Evolutionary conservation across 2,329 filamentous ascomycete species (phyloP).

Genomic region (Catunica adiposa): DNA sequence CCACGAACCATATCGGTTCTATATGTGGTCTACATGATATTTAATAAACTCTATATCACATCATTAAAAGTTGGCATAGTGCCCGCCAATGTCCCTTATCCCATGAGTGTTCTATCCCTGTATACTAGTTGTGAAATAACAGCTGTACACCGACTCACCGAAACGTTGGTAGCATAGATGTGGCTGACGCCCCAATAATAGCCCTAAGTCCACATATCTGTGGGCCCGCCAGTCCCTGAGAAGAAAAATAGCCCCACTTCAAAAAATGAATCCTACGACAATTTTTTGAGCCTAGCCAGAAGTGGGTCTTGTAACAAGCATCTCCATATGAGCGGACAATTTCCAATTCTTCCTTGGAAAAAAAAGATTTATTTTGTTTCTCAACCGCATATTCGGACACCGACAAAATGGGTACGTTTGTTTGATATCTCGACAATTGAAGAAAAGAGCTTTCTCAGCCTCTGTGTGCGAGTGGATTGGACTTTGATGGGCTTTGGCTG

Average conservation of each 20-base stretch:
- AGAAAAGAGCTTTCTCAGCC: slow-evolving; percentile 21
- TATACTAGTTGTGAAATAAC: not conserved
- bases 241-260: not conserved
- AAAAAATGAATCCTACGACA: slow-evolving; percentile 6
- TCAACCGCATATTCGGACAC: slow-evolving; percentile 14
- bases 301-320: not conserved
- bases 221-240: not conserved
- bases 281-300: not conserved
- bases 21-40: too few species aligned
- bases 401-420: slow-evolving; percentile 15
- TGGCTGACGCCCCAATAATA: slow-evolving; percentile 4
- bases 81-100: too few species aligned
- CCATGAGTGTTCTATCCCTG: not conserved
- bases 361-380: slow-evolving; percentile 1
- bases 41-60: too few species aligned
- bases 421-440: slow-evolving; percentile 11
- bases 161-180: not conserved
- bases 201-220: slow-evolving; percentile 14
- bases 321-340: not conserved
- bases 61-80: too few species aligned
- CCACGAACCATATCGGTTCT: too few species aligned
- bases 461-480: slow-evolving; percentile 35
- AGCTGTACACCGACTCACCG: not conserved
- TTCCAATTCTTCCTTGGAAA: not conserved
- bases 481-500: slow-evolving; percentile 7